Percentiles rank a stretch among this genome's conserved stretches.
These are phyloP conservation scores for Zymoseptoria tritici DNA, from an alignment of 2,329 filamentous ascomycete genomes.

Conservation along the genomic window DNA sequence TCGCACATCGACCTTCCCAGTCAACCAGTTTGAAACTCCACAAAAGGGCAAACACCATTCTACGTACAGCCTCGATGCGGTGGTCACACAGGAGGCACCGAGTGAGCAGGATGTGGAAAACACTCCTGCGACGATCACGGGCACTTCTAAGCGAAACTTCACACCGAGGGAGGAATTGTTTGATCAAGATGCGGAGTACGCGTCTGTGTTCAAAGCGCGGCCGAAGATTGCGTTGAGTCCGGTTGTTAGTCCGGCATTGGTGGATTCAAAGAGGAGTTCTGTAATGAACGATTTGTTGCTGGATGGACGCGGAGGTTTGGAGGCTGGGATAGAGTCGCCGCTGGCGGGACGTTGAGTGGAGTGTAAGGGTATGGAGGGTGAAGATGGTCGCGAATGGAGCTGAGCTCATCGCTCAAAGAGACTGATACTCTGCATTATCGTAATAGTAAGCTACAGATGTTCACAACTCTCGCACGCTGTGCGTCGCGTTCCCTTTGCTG, in stretches of 20 bases:
- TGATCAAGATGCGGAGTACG: conserved; percentile 63
- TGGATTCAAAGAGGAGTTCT: not conserved
- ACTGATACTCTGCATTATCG: not conserved
- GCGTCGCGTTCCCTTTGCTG: not conserved
- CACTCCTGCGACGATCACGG: not conserved
- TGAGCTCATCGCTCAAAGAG: not conserved
- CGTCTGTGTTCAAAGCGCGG: conserved; percentile 75
- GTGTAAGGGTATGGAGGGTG: not conserved
- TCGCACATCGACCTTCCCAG: conserved; percentile 37
- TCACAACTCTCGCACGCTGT: not conserved
- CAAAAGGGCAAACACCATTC: conserved; percentile 25
- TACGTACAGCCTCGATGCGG: conserved; percentile 7
- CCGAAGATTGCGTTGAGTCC: conserved; percentile 76
- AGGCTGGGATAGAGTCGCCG: not conserved
- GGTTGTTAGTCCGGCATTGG: conserved; percentile 15
- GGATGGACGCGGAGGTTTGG: not conserved
- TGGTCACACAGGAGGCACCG: not conserved
- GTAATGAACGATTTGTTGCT: not conserved
- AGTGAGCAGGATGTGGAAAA: not conserved
- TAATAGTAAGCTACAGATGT: not conserved
- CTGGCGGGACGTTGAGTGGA: not conserved
- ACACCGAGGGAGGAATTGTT: conserved; percentile 64
- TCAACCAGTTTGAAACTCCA: conserved; percentile 52
- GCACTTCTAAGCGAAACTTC: conserved; percentile 27
- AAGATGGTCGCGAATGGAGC: not conserved